A percentile compares a stretch with the other conserved stretches of the same genome.
phyloP scores from a whole-genome alignment of 83 land plant species.

The Thuja plicata region DNA sequence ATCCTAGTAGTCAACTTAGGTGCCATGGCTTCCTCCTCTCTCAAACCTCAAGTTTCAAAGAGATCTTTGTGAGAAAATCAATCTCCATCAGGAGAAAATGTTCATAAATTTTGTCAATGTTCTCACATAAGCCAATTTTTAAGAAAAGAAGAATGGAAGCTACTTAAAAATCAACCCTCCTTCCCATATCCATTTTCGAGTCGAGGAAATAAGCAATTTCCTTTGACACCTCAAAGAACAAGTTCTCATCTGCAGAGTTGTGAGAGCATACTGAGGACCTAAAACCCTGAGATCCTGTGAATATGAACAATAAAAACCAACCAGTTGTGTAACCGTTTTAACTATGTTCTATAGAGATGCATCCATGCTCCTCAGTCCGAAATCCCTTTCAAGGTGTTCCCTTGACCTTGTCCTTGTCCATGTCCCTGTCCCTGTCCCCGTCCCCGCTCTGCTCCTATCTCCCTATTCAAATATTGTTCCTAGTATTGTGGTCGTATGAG shows the following conservation, averaged over 20 bases:
- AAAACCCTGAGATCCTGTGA: background rate
- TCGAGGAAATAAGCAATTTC: background rate
- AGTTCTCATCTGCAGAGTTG: background rate
- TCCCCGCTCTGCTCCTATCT: background rate
- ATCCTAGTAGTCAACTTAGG: background rate
- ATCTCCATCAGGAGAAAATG: background rate
- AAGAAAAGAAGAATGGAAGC: background rate
- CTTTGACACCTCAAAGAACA: background rate
- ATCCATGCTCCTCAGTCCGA: background rate
- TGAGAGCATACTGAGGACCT: background rate
- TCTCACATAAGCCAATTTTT: background rate
- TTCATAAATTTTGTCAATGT: background rate
- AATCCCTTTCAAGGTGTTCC: background rate
- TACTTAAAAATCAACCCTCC: background rate
- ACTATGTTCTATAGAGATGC: background rate
- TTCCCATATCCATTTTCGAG: background rate
- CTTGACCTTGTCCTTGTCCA: no score
- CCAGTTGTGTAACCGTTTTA: background rate
- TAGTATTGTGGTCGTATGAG: background rate
- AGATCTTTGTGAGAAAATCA: background rate
- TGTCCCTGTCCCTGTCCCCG: no score
- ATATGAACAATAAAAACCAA: background rate
- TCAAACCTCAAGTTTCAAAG: background rate
- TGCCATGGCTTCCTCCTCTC: background rate
- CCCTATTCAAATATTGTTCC: background rate